These are phyloP conservation scores for Triticum dicoccoides DNA, from an alignment of 176 grass and related monocot genomes.

Conservation along the genomic window DNA sequence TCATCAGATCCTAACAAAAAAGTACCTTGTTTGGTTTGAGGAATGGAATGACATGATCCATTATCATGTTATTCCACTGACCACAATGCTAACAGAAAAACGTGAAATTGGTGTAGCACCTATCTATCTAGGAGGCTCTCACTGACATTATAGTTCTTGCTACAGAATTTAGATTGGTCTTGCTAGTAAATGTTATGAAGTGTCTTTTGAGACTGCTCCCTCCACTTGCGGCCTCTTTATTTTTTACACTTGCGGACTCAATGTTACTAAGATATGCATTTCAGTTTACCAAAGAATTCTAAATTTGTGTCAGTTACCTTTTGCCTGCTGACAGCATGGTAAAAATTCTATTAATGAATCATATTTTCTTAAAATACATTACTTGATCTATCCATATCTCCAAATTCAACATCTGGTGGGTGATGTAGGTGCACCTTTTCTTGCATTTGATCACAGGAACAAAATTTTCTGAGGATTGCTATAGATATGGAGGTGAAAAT, in stretches of 20 bases:
- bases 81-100: neutral
- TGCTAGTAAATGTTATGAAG: neutral
- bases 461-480: slow-evolving; percentile 99
- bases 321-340: neutral
- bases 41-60: neutral
- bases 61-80: neutral
- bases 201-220: neutral
- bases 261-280: neutral
- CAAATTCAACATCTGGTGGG: slow-evolving; percentile 15
- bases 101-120: neutral
- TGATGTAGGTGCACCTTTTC: slow-evolving; percentile 17
- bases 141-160: neutral
- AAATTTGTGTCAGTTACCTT: neutral
- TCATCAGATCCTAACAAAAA: neutral
- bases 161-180: slow-evolving; percentile 10
- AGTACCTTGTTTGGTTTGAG: neutral
- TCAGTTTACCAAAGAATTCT: neutral
- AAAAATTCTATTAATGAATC: neutral
- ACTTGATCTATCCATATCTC: neutral
- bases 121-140: neutral
- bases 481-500: slow-evolving; percentile 90
- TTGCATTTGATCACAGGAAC: slow-evolving; percentile 56
- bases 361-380: neutral
- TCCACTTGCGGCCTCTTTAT: neutral
- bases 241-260: neutral